Evolutionary conservation across 116 monocot genomes (phyloP), one percentile per base, ranked within the genome.

Genomic region (Phalaenopsis hybrid): DNA sequence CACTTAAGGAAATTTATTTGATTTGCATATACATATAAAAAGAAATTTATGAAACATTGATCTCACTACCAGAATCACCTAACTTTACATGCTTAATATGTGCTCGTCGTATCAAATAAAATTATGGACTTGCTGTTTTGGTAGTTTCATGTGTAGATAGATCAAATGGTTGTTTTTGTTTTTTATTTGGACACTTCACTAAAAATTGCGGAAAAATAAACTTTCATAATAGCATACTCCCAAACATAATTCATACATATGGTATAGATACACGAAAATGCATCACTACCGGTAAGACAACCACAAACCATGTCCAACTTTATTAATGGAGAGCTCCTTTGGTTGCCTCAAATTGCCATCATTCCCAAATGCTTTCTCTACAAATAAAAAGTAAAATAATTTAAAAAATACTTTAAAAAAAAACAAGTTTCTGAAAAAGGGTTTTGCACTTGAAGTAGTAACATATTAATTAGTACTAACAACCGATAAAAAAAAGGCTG

Each of bases 271-370:
- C 37, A 72, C 4, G 15, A 1, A n/a, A 8, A 75, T 46, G 44
- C 5, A 75, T 75, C 6, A 46, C 7, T 75, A 16, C 5, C 8
- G 49, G 73, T 5, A 43, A 51, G 23, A 74, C 73, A 13, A 55
- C 18, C 10, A 82, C 91, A 81, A 59, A 98, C 98, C 98, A 83
- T 98, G 98, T 44, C 95, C 95, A 81, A 98, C 98, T 93, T 98
- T 98, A 78, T 95, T 98, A 68, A 98, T 95, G 31, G 98, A 98
- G 7, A 98, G 87, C 79, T 95, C 89, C 84, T 95, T 98, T 76
- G 92, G 85, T 80, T 98, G 98, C 59, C 86, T 88, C 84, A 98
- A 86, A 34, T 76, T 83, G 86, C 98, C 98, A 90, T 98, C 93
- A 74, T 92, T 91, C 44, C 88, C 92, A 87, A 91, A 98, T 81